Percentiles rank a stretch among this genome's conserved stretches.
Evolutionary conservation across 768 basidiomycete species (phyloP).

Genomic region (Pisolithus albus): DNA sequence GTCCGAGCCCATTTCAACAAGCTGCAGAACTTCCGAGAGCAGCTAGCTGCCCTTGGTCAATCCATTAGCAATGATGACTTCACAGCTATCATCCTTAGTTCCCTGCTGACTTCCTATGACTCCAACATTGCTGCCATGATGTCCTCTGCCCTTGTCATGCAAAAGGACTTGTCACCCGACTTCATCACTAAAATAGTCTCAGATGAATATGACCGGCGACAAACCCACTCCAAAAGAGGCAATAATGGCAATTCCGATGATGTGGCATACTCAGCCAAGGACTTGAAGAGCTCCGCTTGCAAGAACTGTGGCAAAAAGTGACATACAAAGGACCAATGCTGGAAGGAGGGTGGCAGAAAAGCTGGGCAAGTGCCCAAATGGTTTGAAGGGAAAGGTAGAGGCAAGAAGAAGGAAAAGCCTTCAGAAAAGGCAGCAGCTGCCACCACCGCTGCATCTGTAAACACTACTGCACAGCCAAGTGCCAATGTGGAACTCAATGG

Average conservation of each 20-base stretch:
- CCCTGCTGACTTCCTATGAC: slow-evolving; percentile 30
- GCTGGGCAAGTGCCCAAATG: too few species aligned
- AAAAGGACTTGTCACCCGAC: slow-evolving; percentile 2
- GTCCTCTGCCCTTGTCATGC: slow-evolving; percentile 4
- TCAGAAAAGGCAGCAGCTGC: background rate
- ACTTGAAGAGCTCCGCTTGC: too few species aligned
- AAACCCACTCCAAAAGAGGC: background rate
- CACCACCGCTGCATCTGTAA: background rate
- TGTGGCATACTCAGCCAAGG: too few species aligned
- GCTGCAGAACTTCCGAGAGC: slow-evolving; percentile 23
- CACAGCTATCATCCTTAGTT: slow-evolving; percentile 27
- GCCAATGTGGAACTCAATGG: background rate
- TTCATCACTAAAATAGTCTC: background rate
- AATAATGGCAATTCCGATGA: background rate
- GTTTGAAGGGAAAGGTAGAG: too few species aligned
- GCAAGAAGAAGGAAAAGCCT: background rate
- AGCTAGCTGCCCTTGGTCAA: slow-evolving; percentile 30
- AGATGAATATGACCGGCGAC: background rate
- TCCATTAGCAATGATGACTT: slow-evolving; percentile 11
- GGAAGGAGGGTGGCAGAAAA: too few species aligned
- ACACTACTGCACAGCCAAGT: background rate
- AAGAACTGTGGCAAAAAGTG: too few species aligned
- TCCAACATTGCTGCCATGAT: slow-evolving; percentile 25
- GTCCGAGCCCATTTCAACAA: slow-evolving; percentile 12
- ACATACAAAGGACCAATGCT: too few species aligned